Base-by-base conservation (phyloP, 202 grass and related monocot genomes). In the Zizania palustris region DNA sequence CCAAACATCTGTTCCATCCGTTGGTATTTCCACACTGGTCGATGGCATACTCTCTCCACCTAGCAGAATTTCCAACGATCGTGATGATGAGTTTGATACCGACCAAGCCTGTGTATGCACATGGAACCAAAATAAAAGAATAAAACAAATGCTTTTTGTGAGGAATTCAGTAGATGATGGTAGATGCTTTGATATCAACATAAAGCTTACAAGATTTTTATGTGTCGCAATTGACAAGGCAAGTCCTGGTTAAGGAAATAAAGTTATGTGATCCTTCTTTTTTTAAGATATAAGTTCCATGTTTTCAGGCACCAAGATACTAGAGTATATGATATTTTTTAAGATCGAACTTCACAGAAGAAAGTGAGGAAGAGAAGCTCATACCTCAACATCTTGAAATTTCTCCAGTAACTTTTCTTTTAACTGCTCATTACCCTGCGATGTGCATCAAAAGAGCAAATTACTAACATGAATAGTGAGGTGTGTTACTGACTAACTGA, bases 11-110 rank as follows among this genome's bases (percentile, higher is more conserved):
- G 34, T 67, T 60, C 81, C 89, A 55, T 92, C 84, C 9, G 82
- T 86, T 63, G 93, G 89, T 86, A 96, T 88, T 84, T 85, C 20
- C 21, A 92, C 93, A 84, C 81, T 81, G 60, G 68, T 77, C 75
- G 75, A 76, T 80, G 68, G 50, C 60, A 64, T 58, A 78, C 54
- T 74, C 42, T 59, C 64, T 74, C 68, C 75, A 77, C 18, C 44
- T 84, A 71, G 63, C 4, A 21, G 40, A 40, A 57, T 63, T 86
- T 90, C 77, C 54, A 77, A 33, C 64, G 77, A 67, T 62, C 60
- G 63, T 22, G 77, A 60, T 71, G 67, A 78, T 33, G 62, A 74
- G 9, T 70, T 80, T 70, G 86, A 83, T 59, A 62, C 35, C 16
- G 80, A 60, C 35, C 42, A 86, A 86, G 80, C 36, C 50, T 84